A percentile compares a stretch with the other conserved stretches of the same genome.
These are phyloP conservation scores for Magnaporthiopsis rhizophila DNA, from an alignment of 2,329 filamentous ascomycete genomes.

Conservation along the genomic window DNA sequence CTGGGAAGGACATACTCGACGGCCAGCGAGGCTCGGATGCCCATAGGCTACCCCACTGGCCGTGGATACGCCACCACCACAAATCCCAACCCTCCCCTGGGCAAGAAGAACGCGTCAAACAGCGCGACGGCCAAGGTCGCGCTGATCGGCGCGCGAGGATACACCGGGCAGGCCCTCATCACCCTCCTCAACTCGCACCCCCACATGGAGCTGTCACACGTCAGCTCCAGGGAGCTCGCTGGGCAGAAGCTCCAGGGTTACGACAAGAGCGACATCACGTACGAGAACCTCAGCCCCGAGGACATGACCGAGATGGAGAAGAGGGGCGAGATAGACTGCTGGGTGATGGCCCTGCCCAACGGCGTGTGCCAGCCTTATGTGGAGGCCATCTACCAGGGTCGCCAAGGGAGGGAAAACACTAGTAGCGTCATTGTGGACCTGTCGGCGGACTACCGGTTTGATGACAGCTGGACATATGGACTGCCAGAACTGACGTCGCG, in stretches of 20 bases:
- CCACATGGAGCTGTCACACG: constrained; percentile 80
- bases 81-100: constrained; percentile 85
- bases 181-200: constrained; percentile 81
- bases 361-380: constrained; percentile 91
- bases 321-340: constrained; percentile 81
- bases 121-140: constrained; percentile 70
- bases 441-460: constrained; percentile 94
- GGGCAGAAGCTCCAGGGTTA: constrained; percentile 87
- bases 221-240: constrained; percentile 85
- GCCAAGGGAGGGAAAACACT: constrained; percentile 28
- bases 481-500: constrained; percentile 79
- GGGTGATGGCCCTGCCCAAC: constrained; percentile 96
- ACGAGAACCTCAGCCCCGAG: constrained; percentile 82
- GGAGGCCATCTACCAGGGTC: constrained; percentile 71
- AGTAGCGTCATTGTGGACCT: constrained; percentile 86
- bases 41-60: constrained; percentile 12
- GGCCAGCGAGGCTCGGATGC: constrained; percentile 7
- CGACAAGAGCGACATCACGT: constrained; percentile 81
- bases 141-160: constrained; percentile 85
- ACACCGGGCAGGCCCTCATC: constrained; percentile 87
- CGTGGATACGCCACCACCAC: constrained; percentile 52
- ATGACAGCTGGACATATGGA: constrained; percentile 78
- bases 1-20: constrained; percentile 5
- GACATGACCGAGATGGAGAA: constrained; percentile 81
- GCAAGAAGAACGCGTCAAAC: constrained; percentile 81